A percentile compares a stretch with the other conserved stretches of the same genome.
Evolutionary conservation across 2,329 filamentous ascomycete species (phyloP).

Genomic region (Talaromyces atroroseus): DNA sequence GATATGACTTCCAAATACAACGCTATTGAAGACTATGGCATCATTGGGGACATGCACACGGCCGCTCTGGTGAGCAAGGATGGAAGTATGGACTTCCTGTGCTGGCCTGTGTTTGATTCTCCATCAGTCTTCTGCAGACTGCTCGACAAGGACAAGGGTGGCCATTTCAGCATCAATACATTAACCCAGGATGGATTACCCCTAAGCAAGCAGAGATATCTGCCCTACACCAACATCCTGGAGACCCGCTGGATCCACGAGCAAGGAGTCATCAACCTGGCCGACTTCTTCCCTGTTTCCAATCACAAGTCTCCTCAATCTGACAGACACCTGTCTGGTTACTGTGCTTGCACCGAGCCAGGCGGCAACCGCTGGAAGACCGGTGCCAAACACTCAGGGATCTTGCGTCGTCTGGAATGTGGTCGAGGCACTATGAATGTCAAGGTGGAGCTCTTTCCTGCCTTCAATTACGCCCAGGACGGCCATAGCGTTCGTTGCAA

Average conservation of each 20-base stretch:
- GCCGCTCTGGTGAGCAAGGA: slow-evolving; percentile 70
- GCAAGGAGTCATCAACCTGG: slow-evolving; percentile 65
- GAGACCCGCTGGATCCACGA: slow-evolving; percentile 75
- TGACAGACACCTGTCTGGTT: slow-evolving; percentile 26
- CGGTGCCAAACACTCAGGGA: slow-evolving; percentile 37
- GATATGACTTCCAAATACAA: slow-evolving; percentile 19
- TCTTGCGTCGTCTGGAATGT: slow-evolving; percentile 67
- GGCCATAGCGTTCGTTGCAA: slow-evolving; percentile 43
- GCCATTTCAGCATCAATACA: slow-evolving; percentile 60
- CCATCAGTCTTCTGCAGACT: slow-evolving; percentile 70
- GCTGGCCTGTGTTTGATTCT: slow-evolving; percentile 76
- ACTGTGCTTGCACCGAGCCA: slow-evolving; percentile 29
- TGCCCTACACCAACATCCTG: slow-evolving; percentile 68
- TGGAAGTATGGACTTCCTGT: slow-evolving; percentile 72
- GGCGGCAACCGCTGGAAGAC: slow-evolving; percentile 48
- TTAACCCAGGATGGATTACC: slow-evolving; percentile 38
- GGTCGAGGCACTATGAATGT: slow-evolving; percentile 62
- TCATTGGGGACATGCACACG: slow-evolving; percentile 76
- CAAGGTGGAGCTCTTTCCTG: slow-evolving; percentile 66
- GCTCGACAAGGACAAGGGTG: slow-evolving; percentile 68
- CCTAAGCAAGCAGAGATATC: slow-evolving; percentile 72
- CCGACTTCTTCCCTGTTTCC: slow-evolving; percentile 71
- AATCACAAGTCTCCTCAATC: slow-evolving; percentile 48
- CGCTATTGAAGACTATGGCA: slow-evolving; percentile 67
- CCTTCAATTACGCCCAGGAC: slow-evolving; percentile 64